phyloP scores from a whole-genome alignment of 805 yeast species.

The Starmerella floris region DNA sequence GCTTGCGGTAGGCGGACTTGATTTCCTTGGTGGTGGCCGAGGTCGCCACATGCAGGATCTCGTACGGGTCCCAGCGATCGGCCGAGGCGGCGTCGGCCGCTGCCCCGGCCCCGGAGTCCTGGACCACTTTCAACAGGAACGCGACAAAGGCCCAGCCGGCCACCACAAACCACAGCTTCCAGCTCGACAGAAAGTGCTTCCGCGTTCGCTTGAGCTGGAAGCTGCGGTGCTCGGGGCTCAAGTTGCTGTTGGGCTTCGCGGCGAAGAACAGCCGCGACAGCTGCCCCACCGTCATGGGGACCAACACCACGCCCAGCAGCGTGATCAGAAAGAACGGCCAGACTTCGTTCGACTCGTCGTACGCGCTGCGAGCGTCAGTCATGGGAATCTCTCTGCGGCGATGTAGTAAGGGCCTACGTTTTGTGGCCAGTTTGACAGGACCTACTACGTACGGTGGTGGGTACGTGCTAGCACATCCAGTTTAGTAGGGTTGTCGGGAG shows the following conservation, averaged over 20 bases:
- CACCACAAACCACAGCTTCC: constrained; percentile 21
- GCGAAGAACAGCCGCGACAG: constrained; percentile 18
- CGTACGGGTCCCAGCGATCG: constrained; percentile 75
- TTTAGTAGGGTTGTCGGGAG: neutral
- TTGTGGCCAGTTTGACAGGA: neutral
- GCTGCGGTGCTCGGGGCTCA: constrained; percentile 2
- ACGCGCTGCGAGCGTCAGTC: constrained; percentile 30
- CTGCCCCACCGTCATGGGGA: constrained; percentile 46
- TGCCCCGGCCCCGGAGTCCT: constrained; percentile 20
- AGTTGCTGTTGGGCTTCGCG: neutral
- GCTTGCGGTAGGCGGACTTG: constrained; percentile 70
- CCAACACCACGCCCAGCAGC: constrained; percentile 46
- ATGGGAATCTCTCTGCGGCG: neutral
- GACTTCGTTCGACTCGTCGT: constrained; percentile 79
- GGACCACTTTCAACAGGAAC: constrained; percentile 30
- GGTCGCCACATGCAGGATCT: constrained; percentile 58
- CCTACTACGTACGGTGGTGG: neutral
- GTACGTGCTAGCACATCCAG: neutral
- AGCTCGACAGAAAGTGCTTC: neutral
- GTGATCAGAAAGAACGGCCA: constrained; percentile 89
- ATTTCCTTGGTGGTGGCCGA: constrained; percentile 63
- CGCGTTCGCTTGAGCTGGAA: constrained; percentile 7
- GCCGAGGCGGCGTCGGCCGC: constrained; percentile 12
- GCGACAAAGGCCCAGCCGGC: constrained; percentile 53
- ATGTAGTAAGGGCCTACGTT: neutral